A percentile compares a stretch with the other conserved stretches of the same genome.
phyloP scores from a whole-genome alignment of 495 filamentous ascomycete genomes.

The Penicillium soppii region DNA sequence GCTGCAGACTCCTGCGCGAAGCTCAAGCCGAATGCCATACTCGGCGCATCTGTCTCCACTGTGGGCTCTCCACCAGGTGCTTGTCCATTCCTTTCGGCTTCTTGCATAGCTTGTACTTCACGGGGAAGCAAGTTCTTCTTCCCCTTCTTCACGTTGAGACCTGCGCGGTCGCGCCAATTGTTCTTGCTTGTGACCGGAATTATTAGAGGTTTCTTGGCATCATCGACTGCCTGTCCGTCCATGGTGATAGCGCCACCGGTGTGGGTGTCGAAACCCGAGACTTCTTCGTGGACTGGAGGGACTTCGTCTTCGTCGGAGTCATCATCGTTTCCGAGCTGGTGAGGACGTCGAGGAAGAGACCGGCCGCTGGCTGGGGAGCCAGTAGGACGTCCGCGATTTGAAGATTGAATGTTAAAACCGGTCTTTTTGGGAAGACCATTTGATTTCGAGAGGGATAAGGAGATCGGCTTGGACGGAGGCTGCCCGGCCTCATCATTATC shows the following conservation, averaged over 20 bases:
- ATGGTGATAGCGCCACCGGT: constrained; percentile 55
- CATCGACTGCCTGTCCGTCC: constrained; percentile 25
- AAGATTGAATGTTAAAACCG: constrained; percentile 32
- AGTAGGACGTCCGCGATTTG: constrained; percentile 19
- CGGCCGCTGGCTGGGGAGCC: constrained; percentile 17
- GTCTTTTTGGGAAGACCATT: constrained; percentile 31
- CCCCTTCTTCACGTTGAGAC: constrained; percentile 50
- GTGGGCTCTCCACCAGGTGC: constrained; percentile 21
- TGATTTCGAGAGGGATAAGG: constrained; percentile 26
- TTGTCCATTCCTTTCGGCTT: constrained; percentile 33
- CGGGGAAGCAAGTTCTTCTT: constrained; percentile 52
- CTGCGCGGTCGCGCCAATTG: constrained; percentile 64
- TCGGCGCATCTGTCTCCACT: constrained; percentile 38
- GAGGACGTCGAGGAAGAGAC: constrained; percentile 37
- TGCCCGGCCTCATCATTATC: constrained; percentile 4
- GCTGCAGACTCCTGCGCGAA: constrained; percentile 34
- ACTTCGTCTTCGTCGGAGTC: constrained; percentile 50
- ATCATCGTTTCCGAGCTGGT: constrained; percentile 33
- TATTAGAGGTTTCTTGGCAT: constrained; percentile 52
- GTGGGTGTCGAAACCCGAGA: constrained; percentile 59
- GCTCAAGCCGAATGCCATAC: constrained; percentile 46
- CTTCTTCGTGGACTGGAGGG: constrained; percentile 43
- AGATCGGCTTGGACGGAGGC: constrained; percentile 26
- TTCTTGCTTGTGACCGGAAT: constrained; percentile 67
- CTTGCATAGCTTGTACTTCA: constrained; percentile 49